Percentiles rank a stretch among this genome's conserved stretches.
phyloP scores from a whole-genome alignment of 163 green algal species.

The Scenedesmus sp. region DNA sequence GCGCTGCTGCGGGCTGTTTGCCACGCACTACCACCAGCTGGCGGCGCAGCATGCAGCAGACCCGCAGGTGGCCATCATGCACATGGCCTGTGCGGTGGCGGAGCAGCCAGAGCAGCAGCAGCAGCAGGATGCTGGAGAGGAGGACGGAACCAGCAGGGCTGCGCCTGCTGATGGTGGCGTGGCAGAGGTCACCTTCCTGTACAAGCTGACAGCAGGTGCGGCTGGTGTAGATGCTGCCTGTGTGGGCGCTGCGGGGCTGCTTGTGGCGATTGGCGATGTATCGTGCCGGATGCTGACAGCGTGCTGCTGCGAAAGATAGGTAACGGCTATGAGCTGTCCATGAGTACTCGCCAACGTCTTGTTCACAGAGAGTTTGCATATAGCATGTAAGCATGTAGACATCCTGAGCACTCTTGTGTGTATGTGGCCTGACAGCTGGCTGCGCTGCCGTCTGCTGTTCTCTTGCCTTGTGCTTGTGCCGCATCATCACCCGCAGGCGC shows the following conservation, averaged over 20 bases:
- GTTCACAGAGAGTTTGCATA: too few species aligned
- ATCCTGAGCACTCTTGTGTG: too few species aligned
- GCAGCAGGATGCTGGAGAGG: background rate
- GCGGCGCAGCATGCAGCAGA: conserved; percentile 31
- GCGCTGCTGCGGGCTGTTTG: conserved; percentile 86
- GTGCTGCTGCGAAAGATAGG: too few species aligned
- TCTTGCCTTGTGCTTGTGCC: background rate
- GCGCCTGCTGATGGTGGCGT: conserved; percentile 7
- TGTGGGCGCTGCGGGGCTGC: background rate
- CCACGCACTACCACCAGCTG: conserved; percentile 97
- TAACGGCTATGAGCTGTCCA: too few species aligned
- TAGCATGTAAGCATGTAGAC: too few species aligned
- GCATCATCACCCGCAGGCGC: conserved; percentile 64
- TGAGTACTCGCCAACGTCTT: too few species aligned
- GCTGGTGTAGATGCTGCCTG: background rate
- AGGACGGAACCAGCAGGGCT: background rate
- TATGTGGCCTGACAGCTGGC: background rate
- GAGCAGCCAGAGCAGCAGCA: conserved; percentile 42
- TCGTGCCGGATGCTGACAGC: too few species aligned
- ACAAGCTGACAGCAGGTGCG: conserved; percentile 81
- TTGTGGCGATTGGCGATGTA: background rate
- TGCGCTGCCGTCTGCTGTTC: background rate
- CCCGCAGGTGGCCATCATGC: conserved; percentile 77
- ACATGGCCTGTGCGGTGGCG: conserved; percentile 93
- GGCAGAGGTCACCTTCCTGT: conserved; percentile 94